Conservation (phyloP, 345 rosid genomes). For the Eucalyptus regnans region DNA sequence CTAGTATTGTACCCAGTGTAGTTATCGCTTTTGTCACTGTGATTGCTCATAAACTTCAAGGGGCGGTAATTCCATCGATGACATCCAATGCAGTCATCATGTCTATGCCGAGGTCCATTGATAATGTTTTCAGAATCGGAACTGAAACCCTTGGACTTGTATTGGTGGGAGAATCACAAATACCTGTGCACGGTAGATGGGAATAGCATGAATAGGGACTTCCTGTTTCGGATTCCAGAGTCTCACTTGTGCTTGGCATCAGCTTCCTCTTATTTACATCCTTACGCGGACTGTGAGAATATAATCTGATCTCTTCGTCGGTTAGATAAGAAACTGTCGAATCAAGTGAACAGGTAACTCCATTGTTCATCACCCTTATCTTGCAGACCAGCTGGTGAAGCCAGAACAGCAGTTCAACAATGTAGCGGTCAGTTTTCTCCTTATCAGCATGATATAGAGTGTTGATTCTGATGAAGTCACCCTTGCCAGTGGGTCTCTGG, state of each 20-base stretch:
- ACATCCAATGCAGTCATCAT: constrained; percentile 58
- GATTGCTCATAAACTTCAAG: neutral
- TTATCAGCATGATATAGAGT: constrained; percentile 92
- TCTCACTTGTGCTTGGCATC: constrained; percentile 83
- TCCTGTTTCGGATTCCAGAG: constrained; percentile 71
- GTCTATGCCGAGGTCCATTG: no score
- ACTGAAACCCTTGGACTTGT: no score
- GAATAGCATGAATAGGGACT: constrained; percentile 45
- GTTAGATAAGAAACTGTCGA: no score
- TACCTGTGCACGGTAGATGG: constrained; percentile 46
- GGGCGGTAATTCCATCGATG: constrained; percentile 18
- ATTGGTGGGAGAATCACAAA: no score
- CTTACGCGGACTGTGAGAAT: neutral
- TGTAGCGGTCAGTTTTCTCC: neutral
- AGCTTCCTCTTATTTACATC: constrained; percentile 64
- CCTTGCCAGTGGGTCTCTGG: constrained; percentile 54
- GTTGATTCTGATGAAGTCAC: constrained; percentile 66
- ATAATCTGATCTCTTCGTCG: no score
- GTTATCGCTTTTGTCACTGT: neutral
- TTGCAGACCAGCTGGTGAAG: no score
- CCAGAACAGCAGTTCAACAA: no score
- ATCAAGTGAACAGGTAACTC: no score
- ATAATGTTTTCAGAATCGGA: no score
- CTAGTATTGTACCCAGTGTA: neutral
- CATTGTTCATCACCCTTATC: no score